Evolutionary conservation across 1,284 basidiomycete genomes (phyloP).

Genomic region (Ceratobasidium sp.): DNA sequence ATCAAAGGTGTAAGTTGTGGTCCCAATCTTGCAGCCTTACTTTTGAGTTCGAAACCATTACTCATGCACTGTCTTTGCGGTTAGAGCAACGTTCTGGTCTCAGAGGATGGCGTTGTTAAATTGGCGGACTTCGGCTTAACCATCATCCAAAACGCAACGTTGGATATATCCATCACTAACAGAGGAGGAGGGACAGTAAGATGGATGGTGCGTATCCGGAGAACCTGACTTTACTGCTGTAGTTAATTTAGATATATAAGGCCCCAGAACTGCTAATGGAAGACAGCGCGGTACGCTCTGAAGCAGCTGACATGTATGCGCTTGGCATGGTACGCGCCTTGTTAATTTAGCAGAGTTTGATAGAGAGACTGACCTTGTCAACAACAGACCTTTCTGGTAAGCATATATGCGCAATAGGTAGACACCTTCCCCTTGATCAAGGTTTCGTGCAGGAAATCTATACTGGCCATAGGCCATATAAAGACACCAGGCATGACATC

Average conservation of each 20-base stretch:
- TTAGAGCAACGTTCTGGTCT: constrained; percentile 6
- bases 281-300: neutral
- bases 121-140: constrained; percentile 19
- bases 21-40: neutral
- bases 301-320: constrained; percentile 12
- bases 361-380: neutral
- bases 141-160: neutral
- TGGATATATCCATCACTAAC: constrained; percentile 5
- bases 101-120: constrained; percentile 5
- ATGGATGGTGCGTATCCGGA: constrained; percentile 11
- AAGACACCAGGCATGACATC: neutral
- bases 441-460: neutral
- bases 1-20: constrained; percentile 20
- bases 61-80: neutral
- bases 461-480: neutral
- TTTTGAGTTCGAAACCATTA: neutral
- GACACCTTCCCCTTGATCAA: neutral
- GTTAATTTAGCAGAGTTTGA: neutral
- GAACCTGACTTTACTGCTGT: neutral
- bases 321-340: constrained; percentile 9
- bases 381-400: constrained; percentile 3
- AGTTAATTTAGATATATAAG: neutral
- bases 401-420: neutral
- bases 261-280: neutral
- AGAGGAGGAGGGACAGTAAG: constrained; percentile 13